These are phyloP conservation scores for Penicillium paxilli DNA, from an alignment of 495 filamentous ascomycete species.

Conservation along the genomic window DNA sequence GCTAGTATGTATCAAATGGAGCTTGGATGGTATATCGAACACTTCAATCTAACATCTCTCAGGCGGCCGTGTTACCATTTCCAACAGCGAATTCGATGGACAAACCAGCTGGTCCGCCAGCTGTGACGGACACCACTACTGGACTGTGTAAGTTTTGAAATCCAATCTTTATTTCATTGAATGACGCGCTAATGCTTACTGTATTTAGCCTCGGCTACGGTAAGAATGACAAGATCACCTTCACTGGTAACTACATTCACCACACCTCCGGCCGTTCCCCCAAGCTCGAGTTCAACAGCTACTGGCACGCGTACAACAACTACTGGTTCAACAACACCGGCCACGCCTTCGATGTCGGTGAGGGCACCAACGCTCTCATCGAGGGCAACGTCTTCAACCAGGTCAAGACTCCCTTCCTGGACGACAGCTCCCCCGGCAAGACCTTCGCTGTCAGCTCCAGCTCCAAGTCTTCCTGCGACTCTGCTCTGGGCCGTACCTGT, in stretches of 20 bases:
- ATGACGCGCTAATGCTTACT: not conserved
- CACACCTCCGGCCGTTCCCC: conserved; percentile 54
- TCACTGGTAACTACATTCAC: conserved; percentile 44
- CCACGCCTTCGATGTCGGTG: conserved; percentile 33
- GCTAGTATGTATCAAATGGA: conserved; percentile 15
- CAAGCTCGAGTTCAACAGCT: conserved; percentile 47
- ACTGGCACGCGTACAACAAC: conserved; percentile 45
- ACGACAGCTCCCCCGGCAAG: conserved; percentile 19
- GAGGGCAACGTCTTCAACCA: conserved; percentile 35
- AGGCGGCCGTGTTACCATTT: conserved; percentile 33
- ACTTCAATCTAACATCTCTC: not conserved
- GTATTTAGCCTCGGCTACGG: conserved; percentile 29
- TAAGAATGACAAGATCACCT: conserved; percentile 32
- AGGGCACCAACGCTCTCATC: conserved; percentile 21
- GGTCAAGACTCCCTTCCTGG: conserved; percentile 25
- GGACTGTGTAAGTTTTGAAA: conserved; percentile 37
- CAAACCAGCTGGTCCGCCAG: conserved; percentile 48
- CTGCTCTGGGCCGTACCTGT: conserved; percentile 28
- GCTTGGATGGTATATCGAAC: not conserved
- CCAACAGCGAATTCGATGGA: conserved; percentile 51
- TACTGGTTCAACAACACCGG: conserved; percentile 38
- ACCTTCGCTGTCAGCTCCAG: conserved; percentile 23
- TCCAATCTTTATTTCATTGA: not conserved
- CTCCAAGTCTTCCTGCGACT: conserved; percentile 23
- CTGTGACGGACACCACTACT: conserved; percentile 58